A percentile compares a stretch with the other conserved stretches of the same genome.
Evolutionary conservation across 2,329 filamentous ascomycete species (phyloP).

Genomic region (Fonsecaea nubica): DNA sequence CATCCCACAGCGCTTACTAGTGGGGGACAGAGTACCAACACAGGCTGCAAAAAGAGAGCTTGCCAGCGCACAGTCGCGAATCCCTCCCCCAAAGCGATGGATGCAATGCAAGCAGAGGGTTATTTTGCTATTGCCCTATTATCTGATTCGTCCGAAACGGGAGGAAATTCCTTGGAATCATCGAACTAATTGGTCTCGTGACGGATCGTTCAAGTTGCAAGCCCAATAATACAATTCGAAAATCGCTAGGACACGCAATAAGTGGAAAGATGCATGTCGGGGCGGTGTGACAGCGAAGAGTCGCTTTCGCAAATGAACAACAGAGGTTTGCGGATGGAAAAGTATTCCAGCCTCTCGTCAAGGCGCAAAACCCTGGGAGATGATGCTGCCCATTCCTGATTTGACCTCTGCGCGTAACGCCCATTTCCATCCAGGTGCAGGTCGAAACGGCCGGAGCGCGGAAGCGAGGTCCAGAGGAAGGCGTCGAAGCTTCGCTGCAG

Average conservation of each 20-base stretch:
- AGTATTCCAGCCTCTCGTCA: slow-evolving; percentile 16
- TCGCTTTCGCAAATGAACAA: background rate
- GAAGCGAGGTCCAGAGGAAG: slow-evolving; percentile 8
- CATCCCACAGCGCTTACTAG: slow-evolving; percentile 28
- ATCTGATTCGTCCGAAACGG: slow-evolving; percentile 15
- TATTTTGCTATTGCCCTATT: background rate
- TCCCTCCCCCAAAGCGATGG: slow-evolving; percentile 4
- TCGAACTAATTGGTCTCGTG: slow-evolving; percentile 19
- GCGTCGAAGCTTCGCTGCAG: slow-evolving; percentile 5
- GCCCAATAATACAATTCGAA: slow-evolving; percentile 6
- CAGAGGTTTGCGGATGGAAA: background rate
- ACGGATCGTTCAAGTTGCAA: slow-evolving; percentile 5
- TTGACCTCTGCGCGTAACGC: background rate
- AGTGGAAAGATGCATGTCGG: slow-evolving; percentile 8
- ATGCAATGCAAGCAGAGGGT: slow-evolving; percentile 16
- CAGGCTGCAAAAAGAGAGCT: background rate
- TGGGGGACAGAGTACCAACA: background rate
- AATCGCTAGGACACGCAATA: background rate
- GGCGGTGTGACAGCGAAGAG: slow-evolving; percentile 24
- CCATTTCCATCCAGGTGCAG: slow-evolving; percentile 1
- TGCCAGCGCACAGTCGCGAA: slow-evolving; percentile 25
- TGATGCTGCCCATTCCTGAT: background rate
- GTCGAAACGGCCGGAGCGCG: slow-evolving; percentile 7
- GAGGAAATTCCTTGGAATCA: slow-evolving; percentile 14
- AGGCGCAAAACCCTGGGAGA: background rate